phyloP scores from a whole-genome alignment of 768 basidiomycete genomes.

The Pisolithus microcarpus region DNA sequence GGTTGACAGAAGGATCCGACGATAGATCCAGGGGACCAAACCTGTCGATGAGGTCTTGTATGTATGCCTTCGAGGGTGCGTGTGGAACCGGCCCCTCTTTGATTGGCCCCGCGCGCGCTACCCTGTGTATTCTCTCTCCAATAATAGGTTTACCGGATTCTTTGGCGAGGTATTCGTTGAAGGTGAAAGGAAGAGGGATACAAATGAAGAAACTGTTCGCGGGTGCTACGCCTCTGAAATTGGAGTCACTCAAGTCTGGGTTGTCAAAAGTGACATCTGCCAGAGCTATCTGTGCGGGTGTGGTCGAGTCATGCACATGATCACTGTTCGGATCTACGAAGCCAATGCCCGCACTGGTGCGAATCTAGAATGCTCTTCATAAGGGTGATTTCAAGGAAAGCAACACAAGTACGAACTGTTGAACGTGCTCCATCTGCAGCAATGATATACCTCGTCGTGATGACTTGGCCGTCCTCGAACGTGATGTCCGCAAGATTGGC shows the following conservation, averaged over 20 bases:
- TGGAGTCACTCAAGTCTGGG: background rate
- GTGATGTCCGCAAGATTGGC: slow-evolving; percentile 29
- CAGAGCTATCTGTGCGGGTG: slow-evolving; percentile 34
- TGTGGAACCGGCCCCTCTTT: slow-evolving; percentile 30
- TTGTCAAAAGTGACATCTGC: slow-evolving; percentile 38
- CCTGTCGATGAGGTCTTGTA: slow-evolving; percentile 37
- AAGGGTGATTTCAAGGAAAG: background rate
- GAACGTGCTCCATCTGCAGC: slow-evolving; percentile 49
- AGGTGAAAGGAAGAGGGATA: slow-evolving; percentile 29
- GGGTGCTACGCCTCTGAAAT: slow-evolving; percentile 20
- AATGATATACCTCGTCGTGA: slow-evolving; percentile 40
- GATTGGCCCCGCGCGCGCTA: slow-evolving; percentile 34
- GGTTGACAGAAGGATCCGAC: slow-evolving; percentile 30
- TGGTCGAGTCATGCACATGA: slow-evolving; percentile 17
- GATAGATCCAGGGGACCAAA: slow-evolving; percentile 31
- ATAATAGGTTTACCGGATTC: slow-evolving; percentile 3
- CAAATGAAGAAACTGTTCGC: slow-evolving; percentile 28
- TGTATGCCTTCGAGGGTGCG: slow-evolving; percentile 33
- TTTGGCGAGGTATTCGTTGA: slow-evolving; percentile 12
- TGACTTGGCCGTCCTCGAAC: slow-evolving; percentile 40
- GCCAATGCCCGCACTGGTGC: slow-evolving; percentile 32
- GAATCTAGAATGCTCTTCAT: slow-evolving; percentile 28
- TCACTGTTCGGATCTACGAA: slow-evolving; percentile 38
- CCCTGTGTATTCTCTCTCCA: slow-evolving; percentile 28
- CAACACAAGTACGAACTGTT: slow-evolving; percentile 24